Evolutionary conservation across 225 moss, liverwort and hornwort genomes (phyloP).

Genomic region (Takakia lepidozioides): DNA sequence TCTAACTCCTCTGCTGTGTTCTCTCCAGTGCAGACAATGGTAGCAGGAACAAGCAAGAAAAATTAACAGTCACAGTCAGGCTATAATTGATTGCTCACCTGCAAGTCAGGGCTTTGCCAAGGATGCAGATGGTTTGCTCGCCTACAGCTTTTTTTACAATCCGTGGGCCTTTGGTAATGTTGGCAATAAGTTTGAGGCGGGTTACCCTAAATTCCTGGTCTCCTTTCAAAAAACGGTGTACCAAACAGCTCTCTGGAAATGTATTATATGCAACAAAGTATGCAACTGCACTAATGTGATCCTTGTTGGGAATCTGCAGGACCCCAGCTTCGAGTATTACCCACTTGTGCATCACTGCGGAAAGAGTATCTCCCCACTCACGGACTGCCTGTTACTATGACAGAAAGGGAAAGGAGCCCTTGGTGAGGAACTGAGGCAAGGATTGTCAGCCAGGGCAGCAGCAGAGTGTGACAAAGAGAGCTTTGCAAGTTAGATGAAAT

Average conservation of each 20-base stretch:
- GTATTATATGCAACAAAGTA: conserved; percentile 49
- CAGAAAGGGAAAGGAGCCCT: too few species aligned
- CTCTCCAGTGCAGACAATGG: background rate
- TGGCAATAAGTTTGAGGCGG: conserved; percentile 77
- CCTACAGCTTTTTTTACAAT: conserved; percentile 93
- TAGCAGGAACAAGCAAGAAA: background rate
- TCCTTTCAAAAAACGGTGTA: conserved; percentile 60
- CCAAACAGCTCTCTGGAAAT: conserved; percentile 49
- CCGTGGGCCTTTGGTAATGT: conserved; percentile 81
- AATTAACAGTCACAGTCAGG: background rate
- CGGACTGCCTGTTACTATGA: too few species aligned
- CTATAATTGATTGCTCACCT: conserved; percentile 33
- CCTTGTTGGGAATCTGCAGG: conserved; percentile 64
- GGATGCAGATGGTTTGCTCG: conserved; percentile 81
- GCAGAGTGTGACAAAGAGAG: too few species aligned
- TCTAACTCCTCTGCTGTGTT: too few species aligned
- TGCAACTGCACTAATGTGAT: conserved; percentile 52
- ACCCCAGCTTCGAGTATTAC: too few species aligned
- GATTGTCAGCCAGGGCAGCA: too few species aligned
- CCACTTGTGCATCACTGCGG: too few species aligned
- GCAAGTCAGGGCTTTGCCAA: conserved; percentile 80
- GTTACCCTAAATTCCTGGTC: conserved; percentile 64
- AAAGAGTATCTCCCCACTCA: too few species aligned
- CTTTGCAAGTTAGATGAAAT: too few species aligned
- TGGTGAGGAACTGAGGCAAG: too few species aligned